Evolutionary conservation across 1,284 basidiomycete genomes (phyloP).

Genomic region (Puccinia hordei): DNA sequence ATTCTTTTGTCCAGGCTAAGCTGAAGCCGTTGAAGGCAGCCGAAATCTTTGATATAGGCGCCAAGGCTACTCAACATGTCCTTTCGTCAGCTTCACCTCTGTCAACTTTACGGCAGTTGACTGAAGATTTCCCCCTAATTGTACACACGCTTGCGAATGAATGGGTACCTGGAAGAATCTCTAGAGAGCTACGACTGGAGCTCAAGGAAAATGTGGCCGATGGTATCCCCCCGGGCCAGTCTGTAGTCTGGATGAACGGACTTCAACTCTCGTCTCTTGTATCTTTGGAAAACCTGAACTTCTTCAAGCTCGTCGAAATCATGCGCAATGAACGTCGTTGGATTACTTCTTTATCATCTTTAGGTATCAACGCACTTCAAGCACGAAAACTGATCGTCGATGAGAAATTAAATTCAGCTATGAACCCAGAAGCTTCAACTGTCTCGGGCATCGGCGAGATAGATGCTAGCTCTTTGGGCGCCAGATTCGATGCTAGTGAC

Average conservation of each 20-base stretch:
- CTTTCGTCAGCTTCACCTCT: slow-evolving; percentile 67
- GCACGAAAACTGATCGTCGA: slow-evolving; percentile 63
- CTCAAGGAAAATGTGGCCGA: slow-evolving; percentile 64
- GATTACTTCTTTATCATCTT: slow-evolving; percentile 67
- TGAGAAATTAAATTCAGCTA: slow-evolving; percentile 52
- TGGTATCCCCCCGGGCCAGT: slow-evolving; percentile 51
- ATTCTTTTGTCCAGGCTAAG: slow-evolving; percentile 36
- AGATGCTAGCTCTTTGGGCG: slow-evolving; percentile 67
- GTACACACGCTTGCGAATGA: slow-evolving; percentile 71
- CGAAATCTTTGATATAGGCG: slow-evolving; percentile 63
- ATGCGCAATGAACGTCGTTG: slow-evolving; percentile 73
- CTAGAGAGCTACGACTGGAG: slow-evolving; percentile 64
- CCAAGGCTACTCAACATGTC: slow-evolving; percentile 74
- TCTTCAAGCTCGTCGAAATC: slow-evolving; percentile 67
- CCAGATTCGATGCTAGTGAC: slow-evolving; percentile 83
- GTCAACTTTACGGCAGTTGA: slow-evolving; percentile 69
- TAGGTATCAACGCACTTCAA: slow-evolving; percentile 72
- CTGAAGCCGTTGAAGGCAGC: slow-evolving; percentile 52
- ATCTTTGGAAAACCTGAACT: slow-evolving; percentile 13
- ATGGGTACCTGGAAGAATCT: slow-evolving; percentile 64
- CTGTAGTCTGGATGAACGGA: slow-evolving; percentile 75
- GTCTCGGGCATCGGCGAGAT: slow-evolving; percentile 65
- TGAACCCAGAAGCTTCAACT: slow-evolving; percentile 63
- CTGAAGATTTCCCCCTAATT: slow-evolving; percentile 86
- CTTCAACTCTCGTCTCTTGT: slow-evolving; percentile 61